Percentiles rank a stretch among this genome's conserved stretches.
phyloP scores from a whole-genome alignment of 345 rosid genomes.

The Salix udensis region DNA sequence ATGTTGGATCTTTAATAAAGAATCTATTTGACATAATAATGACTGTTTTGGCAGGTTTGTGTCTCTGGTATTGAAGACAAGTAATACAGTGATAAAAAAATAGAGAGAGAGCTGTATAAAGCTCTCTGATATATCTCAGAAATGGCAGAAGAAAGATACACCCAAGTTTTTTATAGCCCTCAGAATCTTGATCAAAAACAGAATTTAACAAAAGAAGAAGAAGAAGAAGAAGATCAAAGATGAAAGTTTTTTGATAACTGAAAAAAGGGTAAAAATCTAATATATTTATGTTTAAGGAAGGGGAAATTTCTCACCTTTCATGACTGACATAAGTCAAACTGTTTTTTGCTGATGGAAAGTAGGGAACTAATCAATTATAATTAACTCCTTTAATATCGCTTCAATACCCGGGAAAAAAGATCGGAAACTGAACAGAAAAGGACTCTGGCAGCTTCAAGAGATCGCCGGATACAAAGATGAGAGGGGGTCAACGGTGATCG shows the following conservation, averaged over 20 bases:
- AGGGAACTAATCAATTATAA: not conserved
- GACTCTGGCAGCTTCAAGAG: not conserved
- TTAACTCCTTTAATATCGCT: not conserved
- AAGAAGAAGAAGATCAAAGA: not conserved
- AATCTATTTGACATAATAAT: slow-evolving; percentile 16
- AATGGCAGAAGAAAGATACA: not conserved
- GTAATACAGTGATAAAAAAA: not conserved
- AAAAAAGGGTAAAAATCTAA: not conserved
- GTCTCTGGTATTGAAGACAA: slow-evolving; percentile 33
- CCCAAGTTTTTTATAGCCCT: not conserved
- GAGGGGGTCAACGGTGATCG: not conserved
- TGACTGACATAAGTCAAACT: not conserved
- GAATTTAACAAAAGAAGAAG: not conserved
- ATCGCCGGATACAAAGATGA: not conserved
- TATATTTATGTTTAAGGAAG: not conserved
- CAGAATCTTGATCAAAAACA: not conserved
- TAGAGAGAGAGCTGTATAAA: not conserved
- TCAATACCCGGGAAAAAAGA: not conserved
- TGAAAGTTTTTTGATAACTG: not conserved
- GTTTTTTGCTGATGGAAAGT: not conserved
- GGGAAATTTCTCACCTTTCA: slow-evolving; percentile 9
- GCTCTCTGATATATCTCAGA: slow-evolving; percentile 7
- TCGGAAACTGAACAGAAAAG: not conserved
- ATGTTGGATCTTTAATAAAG: slow-evolving; percentile 10
- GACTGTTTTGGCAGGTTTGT: slow-evolving; percentile 35